These are phyloP conservation scores for Bathelium albidoporum DNA, from an alignment of 495 filamentous ascomycete species.

Conservation along the genomic window DNA sequence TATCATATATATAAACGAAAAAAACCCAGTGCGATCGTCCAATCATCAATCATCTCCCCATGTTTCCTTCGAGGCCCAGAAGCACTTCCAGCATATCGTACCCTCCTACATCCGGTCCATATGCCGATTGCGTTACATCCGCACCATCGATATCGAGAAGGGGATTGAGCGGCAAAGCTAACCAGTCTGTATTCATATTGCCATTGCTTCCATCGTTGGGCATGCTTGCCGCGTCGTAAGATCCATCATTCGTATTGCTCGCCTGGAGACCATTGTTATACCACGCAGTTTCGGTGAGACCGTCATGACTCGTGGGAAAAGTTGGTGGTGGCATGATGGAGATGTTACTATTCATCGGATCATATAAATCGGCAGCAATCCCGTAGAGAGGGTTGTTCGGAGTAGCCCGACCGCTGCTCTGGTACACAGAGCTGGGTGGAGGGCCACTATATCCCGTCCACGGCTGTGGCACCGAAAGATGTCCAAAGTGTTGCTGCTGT, in stretches of 20 bases:
- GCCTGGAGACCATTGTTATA: background rate
- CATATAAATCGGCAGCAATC: constrained; percentile 33
- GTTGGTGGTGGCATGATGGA: constrained; percentile 39
- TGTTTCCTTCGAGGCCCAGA: constrained; percentile 9
- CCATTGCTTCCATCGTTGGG: constrained; percentile 8
- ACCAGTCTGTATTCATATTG: constrained; percentile 31
- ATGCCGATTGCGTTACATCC: constrained; percentile 31
- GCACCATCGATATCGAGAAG: constrained; percentile 29
- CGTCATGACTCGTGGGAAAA: constrained; percentile 12
- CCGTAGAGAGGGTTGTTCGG: constrained; percentile 29
- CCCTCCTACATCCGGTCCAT: constrained; percentile 31
- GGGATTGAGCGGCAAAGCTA: constrained; percentile 38
- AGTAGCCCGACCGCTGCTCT: constrained; percentile 13
- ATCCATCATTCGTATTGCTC: background rate
- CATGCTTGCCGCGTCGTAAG: constrained; percentile 7
- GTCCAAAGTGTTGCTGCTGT: constrained; percentile 1
- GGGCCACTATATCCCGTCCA: constrained; percentile 11
- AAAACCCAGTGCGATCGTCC: background rate
- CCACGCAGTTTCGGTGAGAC: background rate
- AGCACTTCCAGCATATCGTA: constrained; percentile 32
- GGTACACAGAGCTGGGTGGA: background rate
- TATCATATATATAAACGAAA: background rate
- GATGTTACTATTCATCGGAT: constrained; percentile 31
- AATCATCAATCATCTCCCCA: background rate
- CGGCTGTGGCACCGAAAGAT: constrained; percentile 6